Conservation (phyloP, 2,329 filamentous ascomycete species). For the Fusarium mundagurra region DNA sequence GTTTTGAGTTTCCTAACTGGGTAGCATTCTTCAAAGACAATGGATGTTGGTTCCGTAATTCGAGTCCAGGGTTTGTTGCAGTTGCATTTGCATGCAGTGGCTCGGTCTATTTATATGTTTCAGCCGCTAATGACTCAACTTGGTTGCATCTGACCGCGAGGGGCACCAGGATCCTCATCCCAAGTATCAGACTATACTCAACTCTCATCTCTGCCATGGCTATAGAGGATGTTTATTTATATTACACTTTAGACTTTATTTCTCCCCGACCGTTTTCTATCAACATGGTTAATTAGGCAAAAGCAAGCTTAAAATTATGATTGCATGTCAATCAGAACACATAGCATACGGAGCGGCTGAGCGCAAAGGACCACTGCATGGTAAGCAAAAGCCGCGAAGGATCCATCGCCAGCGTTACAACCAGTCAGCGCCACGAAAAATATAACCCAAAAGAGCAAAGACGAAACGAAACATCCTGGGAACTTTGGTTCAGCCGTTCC, state of each 20-base stretch:
- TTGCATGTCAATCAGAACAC: background rate
- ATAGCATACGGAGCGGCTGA: background rate
- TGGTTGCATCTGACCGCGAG: background rate
- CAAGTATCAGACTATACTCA: background rate
- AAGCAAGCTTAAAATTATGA: background rate
- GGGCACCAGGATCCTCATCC: background rate
- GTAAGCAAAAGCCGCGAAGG: background rate
- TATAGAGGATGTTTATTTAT: background rate
- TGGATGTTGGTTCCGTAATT: background rate
- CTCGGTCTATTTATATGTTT: background rate
- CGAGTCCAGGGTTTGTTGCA: background rate
- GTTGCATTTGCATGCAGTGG: background rate
- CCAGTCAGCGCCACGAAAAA: background rate
- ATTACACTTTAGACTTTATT: background rate
- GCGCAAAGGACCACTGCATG: background rate
- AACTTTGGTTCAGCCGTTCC: background rate
- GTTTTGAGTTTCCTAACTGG: conserved; percentile 1
- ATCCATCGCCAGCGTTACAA: background rate
- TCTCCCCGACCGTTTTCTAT: too few relatives aligned
- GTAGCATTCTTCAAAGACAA: background rate
- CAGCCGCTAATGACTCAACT: background rate
- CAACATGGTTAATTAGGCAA: too few relatives aligned
- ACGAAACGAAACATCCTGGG: background rate
- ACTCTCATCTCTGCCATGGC: background rate
- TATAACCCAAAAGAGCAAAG: background rate